Percentiles rank a stretch among this genome's conserved stretches.
Evolutionary conservation across 768 basidiomycete species (phyloP).

Genomic region (Boletus eberwhitei): DNA sequence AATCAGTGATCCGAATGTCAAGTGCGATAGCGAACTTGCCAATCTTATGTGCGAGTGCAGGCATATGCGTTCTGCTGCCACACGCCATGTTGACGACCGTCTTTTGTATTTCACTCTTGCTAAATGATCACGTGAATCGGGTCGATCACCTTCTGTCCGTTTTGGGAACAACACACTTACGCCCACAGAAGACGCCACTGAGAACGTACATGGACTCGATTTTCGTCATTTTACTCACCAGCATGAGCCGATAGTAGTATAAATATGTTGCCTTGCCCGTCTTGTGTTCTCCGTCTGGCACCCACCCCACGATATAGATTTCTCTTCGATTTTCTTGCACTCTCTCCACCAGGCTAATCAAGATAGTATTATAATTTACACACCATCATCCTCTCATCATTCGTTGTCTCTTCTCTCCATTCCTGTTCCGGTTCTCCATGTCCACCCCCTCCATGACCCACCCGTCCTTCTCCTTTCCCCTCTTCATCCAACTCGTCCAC

Average conservation of each 20-base stretch:
- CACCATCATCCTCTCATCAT: background rate
- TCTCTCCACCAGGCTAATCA: background rate
- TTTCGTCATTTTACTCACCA: background rate
- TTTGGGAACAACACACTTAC: constrained; percentile 21
- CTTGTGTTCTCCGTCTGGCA: constrained; percentile 14
- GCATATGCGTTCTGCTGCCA: constrained; percentile 1
- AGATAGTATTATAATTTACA: background rate
- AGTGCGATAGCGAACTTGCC: constrained; percentile 30
- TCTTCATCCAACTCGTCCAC: constrained; percentile 36
- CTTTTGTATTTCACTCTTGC: constrained; percentile 6
- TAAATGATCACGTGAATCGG: constrained; percentile 17
- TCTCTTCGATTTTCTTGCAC: background rate
- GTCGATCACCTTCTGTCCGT: constrained; percentile 15
- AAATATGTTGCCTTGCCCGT: constrained; percentile 9
- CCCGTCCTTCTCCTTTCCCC: constrained; percentile 21
- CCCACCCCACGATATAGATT: constrained; percentile 2
- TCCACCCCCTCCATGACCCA: background rate
- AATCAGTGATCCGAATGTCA: constrained; percentile 2
- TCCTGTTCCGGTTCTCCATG: background rate
- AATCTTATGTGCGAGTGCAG: constrained; percentile 45
- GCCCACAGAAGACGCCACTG: constrained; percentile 7
- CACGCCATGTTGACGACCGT: background rate
- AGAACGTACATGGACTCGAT: constrained; percentile 5
- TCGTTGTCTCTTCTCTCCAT: background rate
- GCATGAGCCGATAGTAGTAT: constrained; percentile 3